phyloP scores from a whole-genome alignment of 805 yeast genomes.

The Ogataea pignaliae region DNA sequence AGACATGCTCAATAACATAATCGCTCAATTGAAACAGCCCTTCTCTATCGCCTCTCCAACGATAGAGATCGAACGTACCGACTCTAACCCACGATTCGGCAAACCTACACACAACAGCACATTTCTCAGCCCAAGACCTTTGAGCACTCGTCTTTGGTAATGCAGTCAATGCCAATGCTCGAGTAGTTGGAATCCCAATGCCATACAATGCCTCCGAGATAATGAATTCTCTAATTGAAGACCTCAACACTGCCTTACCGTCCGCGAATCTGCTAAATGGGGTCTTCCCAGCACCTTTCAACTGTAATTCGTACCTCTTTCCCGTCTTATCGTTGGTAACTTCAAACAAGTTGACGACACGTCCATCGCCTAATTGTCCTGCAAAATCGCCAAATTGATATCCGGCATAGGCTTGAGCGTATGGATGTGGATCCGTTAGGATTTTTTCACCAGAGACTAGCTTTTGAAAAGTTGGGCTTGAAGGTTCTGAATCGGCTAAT shows the following conservation, averaged over 20 bases:
- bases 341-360: conserved; percentile 81
- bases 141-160: conserved; percentile 77
- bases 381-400: conserved; percentile 96
- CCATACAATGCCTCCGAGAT: conserved; percentile 78
- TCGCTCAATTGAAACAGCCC: conserved; percentile 65
- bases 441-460: conserved; percentile 57
- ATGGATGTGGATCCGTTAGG: conserved; percentile 54
- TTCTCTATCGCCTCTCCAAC: conserved; percentile 64
- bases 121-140: conserved; percentile 65
- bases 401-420: conserved; percentile 91
- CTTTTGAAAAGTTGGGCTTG: conserved; percentile 34
- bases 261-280: conserved; percentile 95
- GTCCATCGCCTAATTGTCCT: conserved; percentile 95
- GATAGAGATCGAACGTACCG: conserved; percentile 82
- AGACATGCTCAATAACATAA: conserved; percentile 64
- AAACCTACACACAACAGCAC: conserved; percentile 81
- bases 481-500: conserved; percentile 33
- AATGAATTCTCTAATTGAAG: conserved; percentile 83
- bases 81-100: conserved; percentile 84
- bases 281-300: conserved; percentile 90
- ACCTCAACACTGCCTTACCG: conserved; percentile 88
- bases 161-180: conserved; percentile 70
- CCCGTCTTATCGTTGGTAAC: conserved; percentile 42
- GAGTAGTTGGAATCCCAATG: conserved; percentile 79
- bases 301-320: conserved; percentile 58